Evolutionary conservation across 768 basidiomycete species (phyloP).

Genomic region (Boletus insuetus): DNA sequence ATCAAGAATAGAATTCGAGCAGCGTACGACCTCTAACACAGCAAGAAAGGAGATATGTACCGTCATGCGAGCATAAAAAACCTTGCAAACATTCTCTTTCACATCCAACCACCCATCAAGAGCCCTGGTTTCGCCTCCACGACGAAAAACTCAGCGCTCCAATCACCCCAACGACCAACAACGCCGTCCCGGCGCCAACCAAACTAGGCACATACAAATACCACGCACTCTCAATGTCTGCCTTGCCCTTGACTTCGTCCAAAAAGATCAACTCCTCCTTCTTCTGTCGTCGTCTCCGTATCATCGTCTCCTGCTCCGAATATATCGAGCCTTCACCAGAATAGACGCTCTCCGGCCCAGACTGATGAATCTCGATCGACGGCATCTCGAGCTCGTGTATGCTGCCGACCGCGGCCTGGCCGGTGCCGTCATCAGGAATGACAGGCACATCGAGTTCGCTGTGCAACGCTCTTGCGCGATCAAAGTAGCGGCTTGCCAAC

Average conservation of each 20-base stretch:
- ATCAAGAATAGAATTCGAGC: neutral
- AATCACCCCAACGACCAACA: slow-evolving; percentile 75
- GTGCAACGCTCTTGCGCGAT: slow-evolving; percentile 58
- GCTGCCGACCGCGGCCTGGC: slow-evolving; percentile 24
- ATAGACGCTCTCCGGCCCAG: slow-evolving; percentile 27
- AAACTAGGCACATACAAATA: slow-evolving; percentile 76
- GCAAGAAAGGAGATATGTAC: slow-evolving; percentile 19
- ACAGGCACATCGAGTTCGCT: slow-evolving; percentile 68
- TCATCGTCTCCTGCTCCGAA: slow-evolving; percentile 32
- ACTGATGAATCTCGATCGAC: slow-evolving; percentile 48
- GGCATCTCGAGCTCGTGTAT: slow-evolving; percentile 63
- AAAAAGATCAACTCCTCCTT: slow-evolving; percentile 54
- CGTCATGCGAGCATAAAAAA: neutral
- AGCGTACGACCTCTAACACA: slow-evolving; percentile 8
- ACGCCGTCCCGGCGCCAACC: slow-evolving; percentile 80
- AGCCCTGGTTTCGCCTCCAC: slow-evolving; percentile 66
- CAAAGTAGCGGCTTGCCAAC: slow-evolving; percentile 68
- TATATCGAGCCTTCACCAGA: slow-evolving; percentile 27
- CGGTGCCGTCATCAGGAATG: slow-evolving; percentile 48
- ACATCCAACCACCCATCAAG: slow-evolving; percentile 27
- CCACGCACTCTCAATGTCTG: slow-evolving; percentile 72
- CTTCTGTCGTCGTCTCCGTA: slow-evolving; percentile 49
- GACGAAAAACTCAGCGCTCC: slow-evolving; percentile 73
- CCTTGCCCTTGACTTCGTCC: slow-evolving; percentile 42
- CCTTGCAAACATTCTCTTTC: neutral